phyloP scores from a whole-genome alignment of 371 early-diverging fungal species.

The Lichtheimia hyalospora region DNA sequence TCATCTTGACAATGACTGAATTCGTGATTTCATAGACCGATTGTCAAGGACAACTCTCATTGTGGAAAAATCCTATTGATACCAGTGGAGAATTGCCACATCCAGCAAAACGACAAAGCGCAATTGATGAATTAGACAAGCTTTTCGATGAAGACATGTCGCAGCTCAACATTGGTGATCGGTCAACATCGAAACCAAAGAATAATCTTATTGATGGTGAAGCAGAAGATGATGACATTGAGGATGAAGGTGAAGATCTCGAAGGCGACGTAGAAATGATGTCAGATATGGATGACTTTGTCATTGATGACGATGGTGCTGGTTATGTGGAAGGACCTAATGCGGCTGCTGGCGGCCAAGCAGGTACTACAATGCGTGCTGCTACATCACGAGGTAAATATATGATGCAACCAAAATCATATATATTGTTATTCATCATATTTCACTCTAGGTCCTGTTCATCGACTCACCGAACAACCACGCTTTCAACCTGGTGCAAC shows the following conservation, averaged over 20 bases:
- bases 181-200: not conserved
- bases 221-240: conserved; percentile 9
- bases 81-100: not conserved
- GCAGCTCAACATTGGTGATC: not conserved
- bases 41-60: conserved; percentile 7
- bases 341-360: no score
- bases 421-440: not conserved
- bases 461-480: conserved; percentile 5
- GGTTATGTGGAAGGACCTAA: conserved; percentile 54
- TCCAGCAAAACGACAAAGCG: conserved; percentile 8
- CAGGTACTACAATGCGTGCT: not conserved
- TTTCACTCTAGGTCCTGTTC: conserved; percentile 1
- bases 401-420: no score
- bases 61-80: conserved; percentile 19
- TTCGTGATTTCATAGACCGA: conserved; percentile 4
- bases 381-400: not conserved
- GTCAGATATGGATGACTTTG: conserved; percentile 24
- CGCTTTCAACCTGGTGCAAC: conserved; percentile 66
- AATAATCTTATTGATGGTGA: conserved; percentile 6
- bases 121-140: conserved; percentile 8
- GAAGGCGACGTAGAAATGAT: conserved; percentile 19
- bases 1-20: not conserved
- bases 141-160: conserved; percentile 14
- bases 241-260: conserved; percentile 9
- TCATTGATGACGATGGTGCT: conserved; percentile 81